phyloP scores from a whole-genome alignment of 73 alveolate genomes.

The Symbiodinium pilosum region DNA sequence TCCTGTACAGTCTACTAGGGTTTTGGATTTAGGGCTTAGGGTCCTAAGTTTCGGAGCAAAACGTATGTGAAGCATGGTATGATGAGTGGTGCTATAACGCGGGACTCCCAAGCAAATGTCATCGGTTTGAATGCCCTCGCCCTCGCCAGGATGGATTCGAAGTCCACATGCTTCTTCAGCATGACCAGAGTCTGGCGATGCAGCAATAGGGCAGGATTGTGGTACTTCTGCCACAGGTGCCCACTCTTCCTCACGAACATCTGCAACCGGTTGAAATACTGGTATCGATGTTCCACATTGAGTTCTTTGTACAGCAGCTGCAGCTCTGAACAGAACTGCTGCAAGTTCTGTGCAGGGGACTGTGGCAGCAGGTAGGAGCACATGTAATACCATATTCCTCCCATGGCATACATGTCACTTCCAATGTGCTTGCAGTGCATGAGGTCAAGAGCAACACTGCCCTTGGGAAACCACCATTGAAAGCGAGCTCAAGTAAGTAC shows the following conservation, averaged over 20 bases:
- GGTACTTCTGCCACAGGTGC: not conserved
- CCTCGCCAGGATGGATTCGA: not conserved
- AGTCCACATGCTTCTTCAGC: not conserved
- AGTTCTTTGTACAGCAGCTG: not conserved
- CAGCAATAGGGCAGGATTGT: not conserved
- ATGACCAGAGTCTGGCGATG: not conserved
- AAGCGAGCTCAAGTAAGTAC: too few species aligned
- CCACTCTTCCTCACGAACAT: conserved; percentile 24
- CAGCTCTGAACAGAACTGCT: not conserved
- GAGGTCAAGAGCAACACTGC: not conserved
- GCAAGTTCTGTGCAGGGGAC: not conserved
- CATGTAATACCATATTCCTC: not conserved
- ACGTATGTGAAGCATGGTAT: too few species aligned
- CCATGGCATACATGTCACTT: not conserved
- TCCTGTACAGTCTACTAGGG: not conserved
- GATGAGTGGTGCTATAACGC: too few species aligned
- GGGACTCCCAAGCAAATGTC: too few species aligned
- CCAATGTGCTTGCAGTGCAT: conserved; percentile 22
- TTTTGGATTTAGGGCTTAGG: not conserved
- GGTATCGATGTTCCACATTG: not conserved
- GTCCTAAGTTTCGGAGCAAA: not conserved
- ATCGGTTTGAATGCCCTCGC: too few species aligned
- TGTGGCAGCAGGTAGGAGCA: not conserved
- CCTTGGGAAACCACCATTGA: too few species aligned
- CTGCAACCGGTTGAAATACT: conserved; percentile 5